Percentiles rank a stretch among this genome's conserved stretches.
Evolutionary conservation across 345 rosid species (phyloP).

Genomic region (Aquilaria sinensis): DNA sequence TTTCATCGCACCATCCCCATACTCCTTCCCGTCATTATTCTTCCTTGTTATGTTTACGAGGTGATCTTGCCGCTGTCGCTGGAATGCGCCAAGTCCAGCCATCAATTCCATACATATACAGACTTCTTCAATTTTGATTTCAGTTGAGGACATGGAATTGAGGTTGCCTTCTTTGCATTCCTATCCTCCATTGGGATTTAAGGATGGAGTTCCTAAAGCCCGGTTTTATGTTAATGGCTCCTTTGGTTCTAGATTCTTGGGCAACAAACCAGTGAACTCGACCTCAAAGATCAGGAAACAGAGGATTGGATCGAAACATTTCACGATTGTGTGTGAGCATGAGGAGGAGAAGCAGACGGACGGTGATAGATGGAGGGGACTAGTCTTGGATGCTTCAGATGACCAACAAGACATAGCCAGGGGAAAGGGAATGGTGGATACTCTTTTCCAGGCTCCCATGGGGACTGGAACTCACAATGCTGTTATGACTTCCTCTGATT

Average conservation of each 20-base stretch:
- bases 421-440: conserved; percentile 50
- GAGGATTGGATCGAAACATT: conserved; percentile 8
- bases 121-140: too few relatives aligned
- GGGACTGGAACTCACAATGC: conserved; percentile 43
- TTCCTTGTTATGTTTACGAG: too few relatives aligned
- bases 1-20: too few relatives aligned
- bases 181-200: background rate
- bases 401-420: conserved; percentile 50
- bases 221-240: conserved; percentile 22
- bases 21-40: too few relatives aligned
- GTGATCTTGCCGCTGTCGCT: too few relatives aligned
- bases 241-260: conserved; percentile 19
- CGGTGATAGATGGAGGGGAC: conserved; percentile 44
- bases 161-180: background rate
- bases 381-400: conserved; percentile 32
- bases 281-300: conserved; percentile 7
- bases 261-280: conserved; percentile 23
- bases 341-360: conserved; percentile 37
- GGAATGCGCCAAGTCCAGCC: too few relatives aligned
- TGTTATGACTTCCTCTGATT: conserved; percentile 40
- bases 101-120: background rate
- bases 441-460: conserved; percentile 53
- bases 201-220: conserved; percentile 2
- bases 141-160: conserved; percentile 1
- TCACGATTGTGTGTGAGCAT: conserved; percentile 23